phyloP scores from a whole-genome alignment of 1,284 basidiomycete genomes.

The Moniliella sp. region DNA sequence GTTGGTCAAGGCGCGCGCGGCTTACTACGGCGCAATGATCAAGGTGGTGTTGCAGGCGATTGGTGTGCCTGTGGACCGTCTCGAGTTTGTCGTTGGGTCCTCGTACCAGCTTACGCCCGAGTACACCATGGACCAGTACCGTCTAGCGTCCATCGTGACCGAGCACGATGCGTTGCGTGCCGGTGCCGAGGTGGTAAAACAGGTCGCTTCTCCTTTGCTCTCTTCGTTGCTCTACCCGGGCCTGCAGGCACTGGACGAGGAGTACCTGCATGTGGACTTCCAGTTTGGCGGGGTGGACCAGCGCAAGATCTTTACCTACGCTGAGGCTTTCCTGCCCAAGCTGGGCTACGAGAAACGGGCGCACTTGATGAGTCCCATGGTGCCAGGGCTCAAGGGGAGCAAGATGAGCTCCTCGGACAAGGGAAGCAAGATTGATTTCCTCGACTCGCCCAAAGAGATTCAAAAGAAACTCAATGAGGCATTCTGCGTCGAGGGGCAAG shows the following conservation, averaged over 20 bases:
- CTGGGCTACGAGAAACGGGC: constrained; percentile 84
- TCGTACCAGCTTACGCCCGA: constrained; percentile 74
- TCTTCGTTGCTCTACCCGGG: constrained; percentile 86
- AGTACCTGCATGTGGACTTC: constrained; percentile 85
- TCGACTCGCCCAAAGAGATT: constrained; percentile 63
- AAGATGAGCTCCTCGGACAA: constrained; percentile 99
- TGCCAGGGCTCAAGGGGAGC: constrained; percentile 73
- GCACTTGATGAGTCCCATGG: constrained; percentile 96
- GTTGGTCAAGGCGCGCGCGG: constrained; percentile 68
- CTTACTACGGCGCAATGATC: constrained; percentile 71
- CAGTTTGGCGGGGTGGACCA: constrained; percentile 96
- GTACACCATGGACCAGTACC: constrained; percentile 88
- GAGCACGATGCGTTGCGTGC: constrained; percentile 95
- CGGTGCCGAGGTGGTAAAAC: constrained; percentile 97
- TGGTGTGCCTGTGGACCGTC: constrained; percentile 60
- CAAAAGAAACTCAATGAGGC: constrained; percentile 77
- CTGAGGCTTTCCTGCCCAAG: constrained; percentile 75
- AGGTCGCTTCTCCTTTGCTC: constrained; percentile 72
- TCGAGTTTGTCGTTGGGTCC: constrained; percentile 59
- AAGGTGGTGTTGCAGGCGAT: constrained; percentile 64
- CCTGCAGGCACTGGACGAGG: constrained; percentile 84
- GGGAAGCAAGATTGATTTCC: constrained; percentile 90
- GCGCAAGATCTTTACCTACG: constrained; percentile 96
- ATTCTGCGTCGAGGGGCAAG: constrained; percentile 81
- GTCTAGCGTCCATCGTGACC: constrained; percentile 63